Base-by-base conservation (phyloP, 352 stramenopile species). In the Globisporangium paroecandrum region DNA sequence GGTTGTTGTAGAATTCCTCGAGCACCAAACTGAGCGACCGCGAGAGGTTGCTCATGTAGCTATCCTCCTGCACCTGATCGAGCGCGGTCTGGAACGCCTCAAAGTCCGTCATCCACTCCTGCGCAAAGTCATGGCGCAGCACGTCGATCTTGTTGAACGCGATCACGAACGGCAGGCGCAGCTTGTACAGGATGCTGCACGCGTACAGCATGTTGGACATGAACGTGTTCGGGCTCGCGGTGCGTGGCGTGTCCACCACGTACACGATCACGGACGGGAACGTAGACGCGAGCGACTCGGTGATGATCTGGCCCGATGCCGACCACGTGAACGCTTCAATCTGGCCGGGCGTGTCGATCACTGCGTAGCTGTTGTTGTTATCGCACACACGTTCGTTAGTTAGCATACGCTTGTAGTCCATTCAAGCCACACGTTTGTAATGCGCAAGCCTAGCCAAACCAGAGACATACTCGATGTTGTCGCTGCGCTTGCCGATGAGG, bases 141-240 rank as follows among this genome's bases (percentile, higher is more conserved):
- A 99, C 94, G 77, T 99, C 97, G 62, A 89, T 98, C 83, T 99
- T 99, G 79, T 99, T 99, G 77, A 99, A 98, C 41, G 94, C 94
- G 49, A 99, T 79, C 1, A 99, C 92, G 63, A 99, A 95, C 24
- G 98, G 98, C 63, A 99, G 81, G 65, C 95, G 90, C 25, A 98
- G 96, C 72, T 98, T 98, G 86, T 99, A 99, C 55, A 99, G 78
- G 77, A 99, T 99, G 71, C 90, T 98, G 77, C 97, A 99, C 2
- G 97, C 97, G 76, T 99, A 99, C 8, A 99, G 84, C 98, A 99
- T 99, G 78, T 99, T 99, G 75, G 89, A 98, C 97, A 99, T 99
- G 77, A 99, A 99, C 20, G 98, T 99, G 70, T 98, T 98, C 15
- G 97, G 97, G 53, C 84, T 98, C 22, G 91, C 86, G 0, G 95